These are phyloP conservation scores for Skeletonema grethae DNA, from an alignment of 108 stramenopile species.

Conservation along the genomic window DNA sequence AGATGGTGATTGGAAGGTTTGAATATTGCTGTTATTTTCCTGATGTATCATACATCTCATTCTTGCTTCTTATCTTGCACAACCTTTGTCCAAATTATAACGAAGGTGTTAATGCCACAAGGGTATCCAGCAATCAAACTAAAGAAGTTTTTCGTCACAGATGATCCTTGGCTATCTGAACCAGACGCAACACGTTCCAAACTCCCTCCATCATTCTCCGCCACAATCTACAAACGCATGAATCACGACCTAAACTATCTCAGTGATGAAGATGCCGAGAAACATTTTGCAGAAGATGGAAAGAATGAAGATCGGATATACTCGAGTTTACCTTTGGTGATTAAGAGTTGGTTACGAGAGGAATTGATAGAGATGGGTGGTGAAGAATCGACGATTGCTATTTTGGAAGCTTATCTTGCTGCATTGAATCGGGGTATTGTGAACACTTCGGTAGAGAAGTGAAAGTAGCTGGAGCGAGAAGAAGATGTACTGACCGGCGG, in stretches of 20 bases:
- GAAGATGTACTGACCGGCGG: too few relatives aligned
- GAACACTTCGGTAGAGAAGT: background rate
- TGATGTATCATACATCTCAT: background rate
- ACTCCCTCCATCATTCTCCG: conserved; percentile 31
- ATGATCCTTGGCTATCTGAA: conserved; percentile 31
- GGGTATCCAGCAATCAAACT: conserved; percentile 48
- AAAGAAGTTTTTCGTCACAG: conserved; percentile 43
- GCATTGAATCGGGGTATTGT: conserved; percentile 27
- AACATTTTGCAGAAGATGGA: conserved; percentile 30
- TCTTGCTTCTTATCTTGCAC: background rate
- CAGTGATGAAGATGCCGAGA: conserved; percentile 13
- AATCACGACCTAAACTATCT: conserved; percentile 47
- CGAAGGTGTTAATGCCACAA: conserved; percentile 8
- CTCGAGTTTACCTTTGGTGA: conserved; percentile 26
- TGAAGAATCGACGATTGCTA: conserved; percentile 20
- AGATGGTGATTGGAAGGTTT: background rate
- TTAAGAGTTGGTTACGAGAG: conserved; percentile 39
- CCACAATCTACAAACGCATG: conserved; percentile 17
- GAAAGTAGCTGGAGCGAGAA: background rate
- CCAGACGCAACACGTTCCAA: conserved; percentile 5
- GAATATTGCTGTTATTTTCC: background rate
- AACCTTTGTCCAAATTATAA: background rate
- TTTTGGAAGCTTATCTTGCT: conserved; percentile 42
- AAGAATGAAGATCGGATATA: conserved; percentile 39
- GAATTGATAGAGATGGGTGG: conserved; percentile 20